A percentile compares a stretch with the other conserved stretches of the same genome.
Evolutionary conservation across 2,329 filamentous ascomycete species (phyloP).

Genomic region (Cladophialophora psammophila): DNA sequence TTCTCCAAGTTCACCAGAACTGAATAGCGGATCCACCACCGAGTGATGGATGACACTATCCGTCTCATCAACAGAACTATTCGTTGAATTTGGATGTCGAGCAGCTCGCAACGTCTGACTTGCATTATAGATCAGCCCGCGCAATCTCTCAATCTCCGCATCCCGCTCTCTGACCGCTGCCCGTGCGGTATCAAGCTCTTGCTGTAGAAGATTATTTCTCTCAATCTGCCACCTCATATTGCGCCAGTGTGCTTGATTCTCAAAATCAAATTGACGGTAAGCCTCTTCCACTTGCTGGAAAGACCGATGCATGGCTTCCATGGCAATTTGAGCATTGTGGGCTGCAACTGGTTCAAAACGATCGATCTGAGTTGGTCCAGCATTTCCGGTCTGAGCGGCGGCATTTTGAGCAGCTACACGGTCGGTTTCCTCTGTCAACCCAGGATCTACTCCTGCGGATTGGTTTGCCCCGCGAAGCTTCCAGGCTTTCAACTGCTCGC

Average conservation of each 20-base stretch:
- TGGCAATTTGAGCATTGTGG: neutral
- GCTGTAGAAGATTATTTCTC: conserved; percentile 1
- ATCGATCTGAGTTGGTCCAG: neutral
- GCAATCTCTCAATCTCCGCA: conserved; percentile 7
- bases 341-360: neutral
- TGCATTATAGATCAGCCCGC: neutral
- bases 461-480: neutral
- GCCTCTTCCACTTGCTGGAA: neutral
- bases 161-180: conserved; percentile 11
- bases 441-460: neutral
- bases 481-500: neutral
- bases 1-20: neutral
- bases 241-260: neutral
- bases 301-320: neutral
- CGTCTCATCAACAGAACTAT: neutral
- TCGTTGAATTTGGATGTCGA: neutral
- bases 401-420: neutral
- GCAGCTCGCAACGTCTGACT: neutral
- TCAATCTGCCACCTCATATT: neutral
- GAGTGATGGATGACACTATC: neutral
- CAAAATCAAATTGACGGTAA: neutral
- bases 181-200: conserved; percentile 2
- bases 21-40: neutral
- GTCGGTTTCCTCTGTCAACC: neutral
- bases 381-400: neutral